Conservation (phyloP, 2,329 filamentous ascomycete species). For the Penicillium sp. region DNA sequence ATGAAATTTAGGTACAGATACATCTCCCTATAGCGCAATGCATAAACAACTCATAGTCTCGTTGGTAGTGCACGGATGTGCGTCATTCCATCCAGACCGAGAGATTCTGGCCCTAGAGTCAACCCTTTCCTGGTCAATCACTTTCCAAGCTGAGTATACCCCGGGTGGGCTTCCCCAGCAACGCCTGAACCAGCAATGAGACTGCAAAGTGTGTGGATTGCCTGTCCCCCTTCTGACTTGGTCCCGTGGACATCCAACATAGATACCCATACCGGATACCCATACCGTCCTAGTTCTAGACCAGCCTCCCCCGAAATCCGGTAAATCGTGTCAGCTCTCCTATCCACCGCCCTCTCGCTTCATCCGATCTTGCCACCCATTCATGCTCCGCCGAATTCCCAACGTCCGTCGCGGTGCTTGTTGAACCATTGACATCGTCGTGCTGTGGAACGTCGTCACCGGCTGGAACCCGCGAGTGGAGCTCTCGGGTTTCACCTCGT, state of each 20-base stretch:
- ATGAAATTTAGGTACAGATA: slow-evolving; percentile 1
- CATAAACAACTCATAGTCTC: slow-evolving; percentile 10
- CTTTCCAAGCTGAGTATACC: slow-evolving; percentile 7
- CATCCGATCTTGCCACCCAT: slow-evolving; percentile 43
- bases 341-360: slow-evolving; percentile 29
- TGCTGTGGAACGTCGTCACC: slow-evolving; percentile 39
- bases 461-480: slow-evolving; percentile 27
- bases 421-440: slow-evolving; percentile 39
- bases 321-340: slow-evolving; percentile 8
- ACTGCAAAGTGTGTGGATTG: slow-evolving; percentile 8
- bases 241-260: slow-evolving; percentile 1
- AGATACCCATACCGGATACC: not conserved
- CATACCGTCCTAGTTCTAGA: slow-evolving; percentile 12
- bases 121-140: slow-evolving; percentile 10
- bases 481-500: slow-evolving; percentile 27
- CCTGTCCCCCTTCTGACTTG: not conserved
- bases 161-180: slow-evolving; percentile 4
- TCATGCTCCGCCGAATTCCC: slow-evolving; percentile 45
- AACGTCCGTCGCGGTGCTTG: slow-evolving; percentile 37
- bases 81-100: slow-evolving; percentile 8
- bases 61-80: slow-evolving; percentile 2
- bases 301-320: not conserved
- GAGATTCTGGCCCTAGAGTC: slow-evolving; percentile 8
- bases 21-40: not conserved
- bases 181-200: slow-evolving; percentile 7